Evolutionary conservation across 192 early-diverging fungal genomes (phyloP).

Genomic region (Thoreauomyces humboldtii): DNA sequence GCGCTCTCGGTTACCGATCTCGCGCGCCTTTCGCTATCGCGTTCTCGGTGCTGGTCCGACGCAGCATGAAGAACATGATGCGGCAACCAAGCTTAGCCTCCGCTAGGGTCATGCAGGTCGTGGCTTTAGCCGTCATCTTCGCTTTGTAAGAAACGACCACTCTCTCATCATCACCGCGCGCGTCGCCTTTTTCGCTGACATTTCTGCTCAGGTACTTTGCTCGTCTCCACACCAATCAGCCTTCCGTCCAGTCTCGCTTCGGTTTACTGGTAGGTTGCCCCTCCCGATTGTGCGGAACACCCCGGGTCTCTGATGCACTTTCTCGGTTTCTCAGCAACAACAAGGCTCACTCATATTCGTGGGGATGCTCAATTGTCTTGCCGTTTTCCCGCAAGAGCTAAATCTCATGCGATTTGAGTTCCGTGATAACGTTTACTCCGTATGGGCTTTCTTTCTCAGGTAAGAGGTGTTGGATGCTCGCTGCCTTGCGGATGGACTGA

Average conservation of each 20-base stretch:
- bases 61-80: constrained; percentile 33
- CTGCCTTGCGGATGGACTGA: constrained; percentile 23
- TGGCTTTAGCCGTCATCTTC: constrained; percentile 41
- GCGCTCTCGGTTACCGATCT: constrained; percentile 5
- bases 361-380: constrained; percentile 45
- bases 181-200: too few relatives aligned
- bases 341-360: constrained; percentile 39
- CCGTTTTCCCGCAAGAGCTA: constrained; percentile 40
- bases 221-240: constrained; percentile 22
- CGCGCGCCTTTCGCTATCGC: constrained; percentile 14
- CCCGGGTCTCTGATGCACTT: too few relatives aligned
- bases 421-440: constrained; percentile 38
- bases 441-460: constrained; percentile 40
- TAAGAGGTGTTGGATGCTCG: too few relatives aligned
- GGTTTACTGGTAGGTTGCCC: constrained; percentile 38
- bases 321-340: constrained; percentile 39
- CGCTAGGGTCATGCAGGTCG: constrained; percentile 39
- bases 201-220: constrained; percentile 26
- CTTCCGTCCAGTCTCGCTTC: constrained; percentile 34
- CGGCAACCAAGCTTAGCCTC: constrained; percentile 32
- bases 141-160: constrained; percentile 34
- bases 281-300: too few relatives aligned
- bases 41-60: constrained; percentile 27
- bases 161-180: too few relatives aligned
- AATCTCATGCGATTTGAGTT: constrained; percentile 36